Evolutionary conservation across 495 filamentous ascomycete genomes (phyloP).

Genomic region (Xylaria acuta): DNA sequence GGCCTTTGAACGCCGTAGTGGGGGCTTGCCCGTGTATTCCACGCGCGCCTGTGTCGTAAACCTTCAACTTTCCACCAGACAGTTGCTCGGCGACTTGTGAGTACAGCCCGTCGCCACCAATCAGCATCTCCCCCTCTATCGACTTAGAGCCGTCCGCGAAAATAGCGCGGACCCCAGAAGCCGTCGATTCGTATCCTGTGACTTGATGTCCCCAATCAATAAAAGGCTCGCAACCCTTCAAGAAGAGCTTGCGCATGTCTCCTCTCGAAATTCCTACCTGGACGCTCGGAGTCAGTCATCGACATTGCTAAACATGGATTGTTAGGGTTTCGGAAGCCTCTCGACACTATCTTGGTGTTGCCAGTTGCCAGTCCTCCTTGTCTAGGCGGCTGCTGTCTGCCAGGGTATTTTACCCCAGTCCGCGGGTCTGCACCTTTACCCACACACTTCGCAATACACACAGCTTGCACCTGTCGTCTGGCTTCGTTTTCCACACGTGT

Average conservation of each 20-base stretch:
- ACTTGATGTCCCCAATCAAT: constrained; percentile 57
- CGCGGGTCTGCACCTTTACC: not conserved
- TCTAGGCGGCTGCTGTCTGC: not conserved
- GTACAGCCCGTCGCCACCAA: constrained; percentile 61
- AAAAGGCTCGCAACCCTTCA: constrained; percentile 51
- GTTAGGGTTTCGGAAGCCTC: not conserved
- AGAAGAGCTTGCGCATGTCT: constrained; percentile 56
- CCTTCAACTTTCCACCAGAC: constrained; percentile 54
- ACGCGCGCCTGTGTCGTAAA: constrained; percentile 60
- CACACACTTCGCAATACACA: not conserved
- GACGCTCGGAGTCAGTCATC: not conserved
- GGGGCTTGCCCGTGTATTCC: constrained; percentile 64
- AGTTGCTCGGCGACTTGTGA: constrained; percentile 58
- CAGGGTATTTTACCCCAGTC: not conserved
- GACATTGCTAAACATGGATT: not conserved
- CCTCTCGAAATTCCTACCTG: constrained; percentile 53
- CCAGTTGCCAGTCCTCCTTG: not conserved
- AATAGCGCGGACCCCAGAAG: constrained; percentile 50
- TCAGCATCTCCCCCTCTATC: constrained; percentile 53
- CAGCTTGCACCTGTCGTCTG: not conserved
- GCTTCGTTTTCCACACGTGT: not conserved
- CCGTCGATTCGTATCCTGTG: constrained; percentile 45
- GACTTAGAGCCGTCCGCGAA: constrained; percentile 60
- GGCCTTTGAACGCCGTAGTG: constrained; percentile 57
- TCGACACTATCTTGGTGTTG: not conserved